Conservation (phyloP, 2,329 filamentous ascomycete genomes). For the Blastomyces gilchristii region DNA sequence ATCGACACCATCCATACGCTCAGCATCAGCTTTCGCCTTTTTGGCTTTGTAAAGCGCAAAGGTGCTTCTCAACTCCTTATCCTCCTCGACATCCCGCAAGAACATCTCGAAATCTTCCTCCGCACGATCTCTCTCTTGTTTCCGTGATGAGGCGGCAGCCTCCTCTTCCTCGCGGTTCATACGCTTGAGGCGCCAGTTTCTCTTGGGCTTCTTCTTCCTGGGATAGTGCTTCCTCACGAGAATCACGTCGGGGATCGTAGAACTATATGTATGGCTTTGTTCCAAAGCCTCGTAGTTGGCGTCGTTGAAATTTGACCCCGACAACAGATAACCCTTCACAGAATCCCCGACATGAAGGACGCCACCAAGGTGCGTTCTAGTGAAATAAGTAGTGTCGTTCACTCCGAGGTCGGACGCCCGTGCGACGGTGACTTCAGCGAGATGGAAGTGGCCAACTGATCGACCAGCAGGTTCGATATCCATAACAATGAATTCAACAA, state of each 20-base stretch:
- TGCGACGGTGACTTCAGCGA: slow-evolving; percentile 81
- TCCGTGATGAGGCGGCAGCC: slow-evolving; percentile 12
- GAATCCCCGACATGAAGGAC: slow-evolving; percentile 83
- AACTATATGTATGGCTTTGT: slow-evolving; percentile 61
- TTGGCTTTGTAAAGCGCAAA: slow-evolving; percentile 72
- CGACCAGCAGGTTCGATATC: slow-evolving; percentile 75
- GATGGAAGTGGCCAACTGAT: slow-evolving; percentile 67
- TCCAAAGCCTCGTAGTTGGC: slow-evolving; percentile 74
- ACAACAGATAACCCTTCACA: slow-evolving; percentile 86
- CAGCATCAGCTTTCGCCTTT: slow-evolving; percentile 42
- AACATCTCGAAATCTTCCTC: slow-evolving; percentile 96
- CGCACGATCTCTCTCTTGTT: slow-evolving; percentile 67
- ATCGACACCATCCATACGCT: slow-evolving; percentile 40
- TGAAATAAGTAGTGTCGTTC: slow-evolving; percentile 82
- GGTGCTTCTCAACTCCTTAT: slow-evolving; percentile 73
- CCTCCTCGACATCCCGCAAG: slow-evolving; percentile 91
- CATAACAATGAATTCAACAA: slow-evolving; percentile 89
- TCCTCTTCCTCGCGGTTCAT: slow-evolving; percentile 87
- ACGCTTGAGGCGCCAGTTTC: slow-evolving; percentile 91
- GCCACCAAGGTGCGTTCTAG: slow-evolving; percentile 77
- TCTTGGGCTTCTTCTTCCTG: slow-evolving; percentile 70
- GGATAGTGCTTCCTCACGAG: slow-evolving; percentile 96
- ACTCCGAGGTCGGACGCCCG: slow-evolving; percentile 74
- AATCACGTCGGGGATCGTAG: slow-evolving; percentile 78
- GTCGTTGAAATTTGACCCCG: slow-evolving; percentile 88